phyloP scores from a whole-genome alignment of 2,329 filamentous ascomycete species.

The Verticillium nubilum region DNA sequence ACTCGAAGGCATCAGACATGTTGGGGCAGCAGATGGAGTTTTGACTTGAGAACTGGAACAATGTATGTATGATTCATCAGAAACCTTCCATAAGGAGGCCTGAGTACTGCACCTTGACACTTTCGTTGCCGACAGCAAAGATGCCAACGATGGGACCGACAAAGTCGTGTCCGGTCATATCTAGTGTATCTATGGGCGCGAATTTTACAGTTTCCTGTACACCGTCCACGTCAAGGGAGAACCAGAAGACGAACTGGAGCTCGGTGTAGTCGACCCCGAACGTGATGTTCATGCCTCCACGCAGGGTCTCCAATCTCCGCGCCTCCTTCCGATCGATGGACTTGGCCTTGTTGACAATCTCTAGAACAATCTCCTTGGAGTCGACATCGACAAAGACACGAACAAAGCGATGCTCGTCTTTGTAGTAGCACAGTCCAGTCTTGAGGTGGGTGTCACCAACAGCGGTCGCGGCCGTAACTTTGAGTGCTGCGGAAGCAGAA shows the following conservation, averaged over 20 bases:
- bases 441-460: not conserved
- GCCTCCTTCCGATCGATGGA: not conserved
- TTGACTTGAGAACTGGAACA: too few species aligned
- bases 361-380: constrained; percentile 5
- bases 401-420: constrained; percentile 16
- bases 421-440: constrained; percentile 16
- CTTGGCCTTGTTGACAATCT: constrained; percentile 13
- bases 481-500: not conserved
- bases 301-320: not conserved
- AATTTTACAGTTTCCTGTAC: not conserved
- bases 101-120: not conserved
- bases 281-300: not conserved
- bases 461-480: not conserved
- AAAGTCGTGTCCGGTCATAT: constrained; percentile 24
- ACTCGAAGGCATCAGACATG: constrained; percentile 34
- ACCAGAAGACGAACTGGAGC: not conserved
- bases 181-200: constrained; percentile 16
- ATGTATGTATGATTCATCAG: not conserved
- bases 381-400: constrained; percentile 5
- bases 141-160: constrained; percentile 24
- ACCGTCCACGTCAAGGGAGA: not conserved
- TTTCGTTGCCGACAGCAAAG: constrained; percentile 14
- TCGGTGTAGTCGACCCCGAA: not conserved
- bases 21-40: not conserved
- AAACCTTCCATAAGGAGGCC: not conserved